A percentile compares a stretch with the other conserved stretches of the same genome.
phyloP scores from a whole-genome alignment of 1,284 basidiomycete species.

The Cryptococcus deneoformans region DNA sequence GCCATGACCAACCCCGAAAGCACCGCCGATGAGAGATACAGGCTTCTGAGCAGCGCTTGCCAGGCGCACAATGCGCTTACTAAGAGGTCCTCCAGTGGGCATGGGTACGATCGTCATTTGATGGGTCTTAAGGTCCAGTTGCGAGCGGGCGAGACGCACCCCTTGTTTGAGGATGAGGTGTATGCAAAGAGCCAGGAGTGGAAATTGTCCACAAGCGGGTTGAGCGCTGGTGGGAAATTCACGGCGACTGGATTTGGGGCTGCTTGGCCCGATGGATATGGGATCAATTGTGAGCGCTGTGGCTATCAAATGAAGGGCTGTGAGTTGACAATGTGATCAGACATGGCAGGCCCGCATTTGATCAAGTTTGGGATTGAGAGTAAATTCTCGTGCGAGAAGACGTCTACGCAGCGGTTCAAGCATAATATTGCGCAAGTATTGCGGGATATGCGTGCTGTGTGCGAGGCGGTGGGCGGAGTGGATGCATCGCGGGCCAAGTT shows the following conservation, averaged over 20 bases:
- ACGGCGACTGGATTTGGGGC: conserved; percentile 89
- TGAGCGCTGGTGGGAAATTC: conserved; percentile 84
- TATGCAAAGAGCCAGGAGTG: conserved; percentile 78
- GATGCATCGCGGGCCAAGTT: too few species aligned
- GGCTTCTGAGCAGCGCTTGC: conserved; percentile 66
- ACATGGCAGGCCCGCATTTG: conserved; percentile 73
- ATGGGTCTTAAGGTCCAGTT: conserved; percentile 77
- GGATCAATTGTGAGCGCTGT: conserved; percentile 76
- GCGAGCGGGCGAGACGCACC: conserved; percentile 49
- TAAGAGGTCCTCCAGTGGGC: conserved; percentile 74
- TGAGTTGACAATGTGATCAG: conserved; percentile 50
- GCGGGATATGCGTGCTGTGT: conserved; percentile 65
- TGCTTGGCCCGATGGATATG: conserved; percentile 78
- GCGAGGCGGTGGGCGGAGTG: conserved; percentile 39
- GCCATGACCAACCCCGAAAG: conserved; percentile 62
- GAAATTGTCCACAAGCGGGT: conserved; percentile 88
- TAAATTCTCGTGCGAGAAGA: conserved; percentile 67
- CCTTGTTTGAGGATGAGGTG: conserved; percentile 73
- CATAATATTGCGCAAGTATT: conserved; percentile 65
- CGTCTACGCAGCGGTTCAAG: conserved; percentile 72
- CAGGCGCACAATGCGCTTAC: conserved; percentile 72
- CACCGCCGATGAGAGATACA: conserved; percentile 45
- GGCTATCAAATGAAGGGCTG: too few species aligned
- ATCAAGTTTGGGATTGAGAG: conserved; percentile 96
- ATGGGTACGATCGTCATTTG: conserved; percentile 88